A percentile compares a stretch with the other conserved stretches of the same genome.
phyloP scores from a whole-genome alignment of 2,329 filamentous ascomycete species.

The Cladosporium sp. region DNA sequence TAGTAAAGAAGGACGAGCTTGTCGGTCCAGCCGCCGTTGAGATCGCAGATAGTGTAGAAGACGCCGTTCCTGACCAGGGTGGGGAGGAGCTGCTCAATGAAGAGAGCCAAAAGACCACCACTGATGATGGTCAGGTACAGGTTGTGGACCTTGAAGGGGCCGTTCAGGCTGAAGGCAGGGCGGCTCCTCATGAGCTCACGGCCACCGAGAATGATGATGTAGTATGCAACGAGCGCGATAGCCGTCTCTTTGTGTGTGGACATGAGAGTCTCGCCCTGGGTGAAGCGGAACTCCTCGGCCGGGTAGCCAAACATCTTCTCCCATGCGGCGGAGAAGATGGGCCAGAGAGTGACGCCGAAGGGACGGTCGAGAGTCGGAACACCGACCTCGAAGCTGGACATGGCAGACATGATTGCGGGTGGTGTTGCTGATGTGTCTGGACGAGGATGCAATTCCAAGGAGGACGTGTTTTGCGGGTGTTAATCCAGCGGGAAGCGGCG shows the following conservation, averaged over 20 bases:
- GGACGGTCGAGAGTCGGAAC: slow-evolving; percentile 82
- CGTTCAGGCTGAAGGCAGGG: slow-evolving; percentile 79
- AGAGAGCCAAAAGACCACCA: slow-evolving; percentile 73
- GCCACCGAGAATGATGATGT: slow-evolving; percentile 87
- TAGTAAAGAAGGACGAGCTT: slow-evolving; percentile 94
- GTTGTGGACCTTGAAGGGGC: slow-evolving; percentile 93
- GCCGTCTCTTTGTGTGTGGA: slow-evolving; percentile 82
- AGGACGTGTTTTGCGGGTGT: background rate
- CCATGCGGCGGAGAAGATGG: slow-evolving; percentile 86
- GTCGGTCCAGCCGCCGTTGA: slow-evolving; percentile 85
- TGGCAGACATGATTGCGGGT: slow-evolving; percentile 43
- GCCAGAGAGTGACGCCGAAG: slow-evolving; percentile 89
- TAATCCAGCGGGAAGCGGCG: slow-evolving; percentile 10
- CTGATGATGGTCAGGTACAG: slow-evolving; percentile 87
- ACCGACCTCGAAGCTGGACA: slow-evolving; percentile 51
- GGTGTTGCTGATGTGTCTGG: background rate
- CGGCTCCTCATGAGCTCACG: slow-evolving; percentile 87
- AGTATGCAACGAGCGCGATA: slow-evolving; percentile 81
- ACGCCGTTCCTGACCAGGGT: slow-evolving; percentile 75
- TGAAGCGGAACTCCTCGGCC: slow-evolving; percentile 80
- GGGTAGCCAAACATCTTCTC: slow-evolving; percentile 73
- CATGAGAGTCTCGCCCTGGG: slow-evolving; percentile 76
- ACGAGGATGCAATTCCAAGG: background rate
- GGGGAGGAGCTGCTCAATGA: slow-evolving; percentile 85
- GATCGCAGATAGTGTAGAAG: slow-evolving; percentile 82